These are phyloP conservation scores for Calonectria honghensis DNA, from an alignment of 2,329 filamentous ascomycete genomes.

Conservation along the genomic window DNA sequence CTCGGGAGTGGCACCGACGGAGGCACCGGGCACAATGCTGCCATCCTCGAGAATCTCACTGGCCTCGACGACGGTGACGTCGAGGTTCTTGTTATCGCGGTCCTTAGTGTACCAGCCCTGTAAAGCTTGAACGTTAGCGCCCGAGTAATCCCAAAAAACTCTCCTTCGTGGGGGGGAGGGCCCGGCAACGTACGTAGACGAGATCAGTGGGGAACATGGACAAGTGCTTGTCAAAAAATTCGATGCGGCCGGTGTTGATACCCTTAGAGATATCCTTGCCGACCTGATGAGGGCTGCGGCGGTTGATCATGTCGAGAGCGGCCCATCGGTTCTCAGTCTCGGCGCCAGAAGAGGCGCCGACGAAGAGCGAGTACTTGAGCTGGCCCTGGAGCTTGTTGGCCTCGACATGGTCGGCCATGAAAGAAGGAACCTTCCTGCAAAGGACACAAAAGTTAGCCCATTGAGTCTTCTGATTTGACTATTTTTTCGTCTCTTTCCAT, in stretches of 20 bases:
- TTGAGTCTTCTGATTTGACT: conserved; percentile 1
- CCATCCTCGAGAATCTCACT: conserved; percentile 92
- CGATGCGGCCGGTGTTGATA: conserved; percentile 91
- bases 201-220: conserved; percentile 94
- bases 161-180: neutral
- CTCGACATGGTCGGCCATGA: conserved; percentile 91
- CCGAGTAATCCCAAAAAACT: neutral
- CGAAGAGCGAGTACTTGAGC: conserved; percentile 90
- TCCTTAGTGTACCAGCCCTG: conserved; percentile 89
- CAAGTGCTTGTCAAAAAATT: conserved; percentile 95
- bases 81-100: conserved; percentile 82
- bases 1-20: conserved; percentile 89
- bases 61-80: conserved; percentile 90
- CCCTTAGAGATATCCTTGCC: conserved; percentile 93
- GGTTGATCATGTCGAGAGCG: conserved; percentile 91
- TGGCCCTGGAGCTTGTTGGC: conserved; percentile 89
- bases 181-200: conserved; percentile 76
- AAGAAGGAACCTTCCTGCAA: conserved; percentile 85
- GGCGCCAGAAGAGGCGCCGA: conserved; percentile 91
- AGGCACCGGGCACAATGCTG: conserved; percentile 90
- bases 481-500: neutral
- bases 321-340: conserved; percentile 97
- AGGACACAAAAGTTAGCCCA: conserved; percentile 41
- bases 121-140: conserved; percentile 40
- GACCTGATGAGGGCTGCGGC: conserved; percentile 89